Conservation (phyloP, 495 filamentous ascomycete genomes). For the Hypoxylon trugodes region DNA sequence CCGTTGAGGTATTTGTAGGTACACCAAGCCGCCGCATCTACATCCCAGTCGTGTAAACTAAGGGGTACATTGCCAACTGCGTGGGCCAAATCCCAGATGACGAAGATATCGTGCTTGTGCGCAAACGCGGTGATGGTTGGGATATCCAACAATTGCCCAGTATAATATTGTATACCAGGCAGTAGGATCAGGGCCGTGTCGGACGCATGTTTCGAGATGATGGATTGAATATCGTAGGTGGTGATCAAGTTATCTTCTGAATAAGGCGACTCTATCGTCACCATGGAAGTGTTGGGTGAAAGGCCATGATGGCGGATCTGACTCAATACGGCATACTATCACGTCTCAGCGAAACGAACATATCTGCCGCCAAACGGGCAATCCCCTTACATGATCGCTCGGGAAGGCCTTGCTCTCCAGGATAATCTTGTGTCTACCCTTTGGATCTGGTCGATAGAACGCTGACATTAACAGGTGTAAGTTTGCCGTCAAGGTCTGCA, state of each 20-base stretch:
- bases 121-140: constrained; percentile 82
- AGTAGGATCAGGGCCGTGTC: constrained; percentile 83
- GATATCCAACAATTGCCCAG: constrained; percentile 90
- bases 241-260: constrained; percentile 63
- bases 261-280: constrained; percentile 71
- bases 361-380: constrained; percentile 25
- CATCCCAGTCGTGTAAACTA: constrained; percentile 87
- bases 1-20: constrained; percentile 96
- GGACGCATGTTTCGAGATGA: constrained; percentile 79
- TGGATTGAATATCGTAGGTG: constrained; percentile 75
- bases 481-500: constrained; percentile 94
- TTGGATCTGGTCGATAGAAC: constrained; percentile 82
- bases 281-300: constrained; percentile 72
- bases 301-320: constrained; percentile 84
- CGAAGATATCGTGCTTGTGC: constrained; percentile 74
- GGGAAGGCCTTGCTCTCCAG: constrained; percentile 95
- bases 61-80: constrained; percentile 91
- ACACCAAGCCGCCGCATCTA: constrained; percentile 98
- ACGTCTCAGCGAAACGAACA: constrained; percentile 32
- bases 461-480: constrained; percentile 90
- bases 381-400: constrained; percentile 75
- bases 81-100: constrained; percentile 97
- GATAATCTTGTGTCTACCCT: constrained; percentile 85
- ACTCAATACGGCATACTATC: constrained; percentile 85
- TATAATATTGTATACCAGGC: constrained; percentile 94